Conservation (phyloP, 2,329 filamentous ascomycete genomes). For the Hortaea sp. region DNA sequence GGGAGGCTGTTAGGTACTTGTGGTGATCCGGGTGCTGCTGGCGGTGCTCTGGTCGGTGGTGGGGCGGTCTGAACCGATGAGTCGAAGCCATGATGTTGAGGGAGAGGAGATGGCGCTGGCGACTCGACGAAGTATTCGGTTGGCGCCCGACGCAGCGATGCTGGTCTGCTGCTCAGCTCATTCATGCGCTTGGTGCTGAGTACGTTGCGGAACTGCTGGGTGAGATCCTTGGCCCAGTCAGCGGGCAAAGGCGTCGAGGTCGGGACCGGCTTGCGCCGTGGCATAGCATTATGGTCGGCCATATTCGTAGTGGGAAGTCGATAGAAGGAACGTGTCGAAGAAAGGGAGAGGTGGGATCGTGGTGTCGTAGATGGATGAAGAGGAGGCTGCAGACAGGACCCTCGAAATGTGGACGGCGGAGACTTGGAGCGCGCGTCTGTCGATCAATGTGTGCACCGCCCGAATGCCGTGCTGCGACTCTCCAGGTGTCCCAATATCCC, state of each 20-base stretch:
- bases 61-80: slow-evolving; percentile 6
- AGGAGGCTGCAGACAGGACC: not conserved
- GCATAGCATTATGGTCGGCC: slow-evolving; percentile 21
- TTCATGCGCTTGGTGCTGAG: slow-evolving; percentile 81
- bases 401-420: no score
- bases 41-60: slow-evolving; percentile 6
- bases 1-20: slow-evolving; percentile 12
- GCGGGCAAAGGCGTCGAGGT: slow-evolving; percentile 33
- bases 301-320: slow-evolving; percentile 5
- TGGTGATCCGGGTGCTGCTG: slow-evolving; percentile 18
- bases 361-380: not conserved
- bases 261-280: slow-evolving; percentile 22
- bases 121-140: slow-evolving; percentile 18
- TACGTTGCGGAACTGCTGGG: slow-evolving; percentile 75
- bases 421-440: no score
- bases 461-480: no score
- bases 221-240: slow-evolving; percentile 67
- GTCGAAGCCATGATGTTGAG: slow-evolving; percentile 8
- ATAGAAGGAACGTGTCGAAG: not conserved
- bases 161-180: slow-evolving; percentile 47
- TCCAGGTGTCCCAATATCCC: no score
- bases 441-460: no score
- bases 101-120: slow-evolving; percentile 5
- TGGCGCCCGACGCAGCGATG: slow-evolving; percentile 37
- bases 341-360: not conserved